A percentile compares a stretch with the other conserved stretches of the same genome.
phyloP scores from a whole-genome alignment of 495 filamentous ascomycete genomes.

The Endocarpon pusillum region DNA sequence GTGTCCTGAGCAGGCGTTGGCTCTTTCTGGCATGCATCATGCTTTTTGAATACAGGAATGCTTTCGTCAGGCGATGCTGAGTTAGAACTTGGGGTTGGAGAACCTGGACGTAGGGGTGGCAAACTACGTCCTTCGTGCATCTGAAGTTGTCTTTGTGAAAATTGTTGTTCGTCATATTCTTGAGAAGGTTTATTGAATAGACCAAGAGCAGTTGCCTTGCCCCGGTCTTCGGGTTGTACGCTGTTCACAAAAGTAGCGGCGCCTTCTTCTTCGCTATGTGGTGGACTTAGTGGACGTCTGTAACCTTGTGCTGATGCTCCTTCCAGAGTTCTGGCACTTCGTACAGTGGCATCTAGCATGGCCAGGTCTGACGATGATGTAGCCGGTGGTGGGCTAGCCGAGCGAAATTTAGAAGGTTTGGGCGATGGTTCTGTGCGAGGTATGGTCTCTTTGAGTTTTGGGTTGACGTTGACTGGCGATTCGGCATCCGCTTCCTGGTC shows the following conservation, averaged over 20 bases:
- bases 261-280: slow-evolving; percentile 52
- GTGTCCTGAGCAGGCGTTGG: no score
- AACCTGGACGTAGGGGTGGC: slow-evolving; percentile 7
- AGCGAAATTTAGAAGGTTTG: slow-evolving; percentile 17
- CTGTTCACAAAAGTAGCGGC: slow-evolving; percentile 33
- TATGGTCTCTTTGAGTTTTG: no score
- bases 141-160: slow-evolving; percentile 61
- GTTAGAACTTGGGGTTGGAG: not conserved
- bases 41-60: no score
- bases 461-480: slow-evolving; percentile 24
- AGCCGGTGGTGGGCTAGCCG: slow-evolving; percentile 35
- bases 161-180: slow-evolving; percentile 69
- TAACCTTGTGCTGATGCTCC: slow-evolving; percentile 19
- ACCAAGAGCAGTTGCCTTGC: slow-evolving; percentile 73
- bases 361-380: slow-evolving; percentile 19
- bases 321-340: slow-evolving; percentile 4
- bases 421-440: no score
- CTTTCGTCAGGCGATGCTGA: no score
- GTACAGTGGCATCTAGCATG: slow-evolving; percentile 1
- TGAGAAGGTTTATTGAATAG: slow-evolving; percentile 65
- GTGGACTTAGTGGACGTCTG: slow-evolving; percentile 53
- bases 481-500: slow-evolving; percentile 34
- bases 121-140: slow-evolving; percentile 50
- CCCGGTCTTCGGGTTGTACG: slow-evolving; percentile 58
- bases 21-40: no score